These are phyloP conservation scores for Candida maesae DNA, from an alignment of 805 yeast species.

Conservation along the genomic window DNA sequence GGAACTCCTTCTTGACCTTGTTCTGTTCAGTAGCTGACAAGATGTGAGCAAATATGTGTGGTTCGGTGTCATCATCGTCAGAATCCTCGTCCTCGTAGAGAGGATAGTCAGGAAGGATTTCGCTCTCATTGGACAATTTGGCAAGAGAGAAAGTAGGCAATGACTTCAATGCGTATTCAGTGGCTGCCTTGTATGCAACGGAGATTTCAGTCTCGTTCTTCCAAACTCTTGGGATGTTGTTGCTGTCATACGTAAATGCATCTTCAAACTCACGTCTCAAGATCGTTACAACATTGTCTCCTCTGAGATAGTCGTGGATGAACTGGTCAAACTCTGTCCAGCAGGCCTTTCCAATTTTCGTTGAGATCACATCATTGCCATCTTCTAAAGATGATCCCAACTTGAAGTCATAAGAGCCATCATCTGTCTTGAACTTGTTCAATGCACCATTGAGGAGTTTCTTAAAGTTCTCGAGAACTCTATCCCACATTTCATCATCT, in stretches of 20 bases:
- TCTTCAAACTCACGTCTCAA: conserved; percentile 82
- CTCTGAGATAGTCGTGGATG: conserved; percentile 58
- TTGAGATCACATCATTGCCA: conserved; percentile 38
- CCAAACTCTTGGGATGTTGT: conserved; percentile 82
- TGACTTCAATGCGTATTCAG: conserved; percentile 48
- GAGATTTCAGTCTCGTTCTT: conserved; percentile 72
- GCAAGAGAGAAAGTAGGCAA: conserved; percentile 58
- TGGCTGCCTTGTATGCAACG: conserved; percentile 54
- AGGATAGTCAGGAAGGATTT: conserved; percentile 56
- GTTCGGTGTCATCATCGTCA: conserved; percentile 39
- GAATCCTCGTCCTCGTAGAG: conserved; percentile 37
- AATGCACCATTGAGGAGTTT: conserved; percentile 30
- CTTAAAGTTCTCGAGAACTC: conserved; percentile 43
- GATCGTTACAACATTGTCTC: conserved; percentile 60
- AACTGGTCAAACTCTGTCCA: conserved; percentile 64
- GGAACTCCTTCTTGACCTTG: conserved; percentile 54
- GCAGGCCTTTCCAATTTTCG: conserved; percentile 46
- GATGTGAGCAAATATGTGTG: conserved; percentile 50
- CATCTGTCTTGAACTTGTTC: conserved; percentile 26
- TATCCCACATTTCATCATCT: conserved; percentile 56
- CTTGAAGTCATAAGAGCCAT: conserved; percentile 52
- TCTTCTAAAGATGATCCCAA: conserved; percentile 49
- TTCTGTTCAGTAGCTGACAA: conserved; percentile 55
- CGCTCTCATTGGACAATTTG: conserved; percentile 45
- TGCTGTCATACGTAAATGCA: conserved; percentile 74